phyloP scores from a whole-genome alignment of 2,329 filamentous ascomycete species.

The Penicillium sp. region DNA sequence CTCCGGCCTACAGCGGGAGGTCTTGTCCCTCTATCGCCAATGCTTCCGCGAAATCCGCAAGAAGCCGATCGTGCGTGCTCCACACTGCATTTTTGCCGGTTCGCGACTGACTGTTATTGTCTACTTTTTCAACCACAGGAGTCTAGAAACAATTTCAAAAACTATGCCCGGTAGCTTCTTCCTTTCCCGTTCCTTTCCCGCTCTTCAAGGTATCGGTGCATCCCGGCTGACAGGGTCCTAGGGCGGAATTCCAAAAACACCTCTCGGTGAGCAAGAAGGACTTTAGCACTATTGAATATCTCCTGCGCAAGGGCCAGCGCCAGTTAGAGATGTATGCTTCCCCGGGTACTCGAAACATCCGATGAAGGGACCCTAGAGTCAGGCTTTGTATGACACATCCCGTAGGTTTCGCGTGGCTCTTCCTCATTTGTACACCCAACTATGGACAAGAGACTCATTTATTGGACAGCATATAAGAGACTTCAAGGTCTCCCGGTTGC shows the following conservation, averaged over 20 bases:
- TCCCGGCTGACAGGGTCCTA: constrained; percentile 36
- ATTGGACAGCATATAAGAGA: not conserved
- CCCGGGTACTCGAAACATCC: constrained; percentile 75
- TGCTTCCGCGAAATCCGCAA: constrained; percentile 78
- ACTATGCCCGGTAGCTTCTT: constrained; percentile 41
- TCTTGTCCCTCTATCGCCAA: constrained; percentile 79
- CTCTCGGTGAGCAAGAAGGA: constrained; percentile 74
- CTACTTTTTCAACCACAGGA: constrained; percentile 31
- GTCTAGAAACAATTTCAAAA: constrained; percentile 41
- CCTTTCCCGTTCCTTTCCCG: constrained; percentile 1
- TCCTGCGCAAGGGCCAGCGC: constrained; percentile 75
- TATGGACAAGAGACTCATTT: not conserved
- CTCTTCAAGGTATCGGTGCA: constrained; percentile 10
- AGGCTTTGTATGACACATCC: not conserved
- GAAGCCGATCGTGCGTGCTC: constrained; percentile 68
- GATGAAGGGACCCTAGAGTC: constrained; percentile 21
- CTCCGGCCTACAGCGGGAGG: constrained; percentile 88
- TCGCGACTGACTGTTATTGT: not conserved
- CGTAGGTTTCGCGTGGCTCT: constrained; percentile 6
- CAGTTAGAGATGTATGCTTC: constrained; percentile 82
- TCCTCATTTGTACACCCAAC: not conserved
- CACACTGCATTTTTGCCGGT: not conserved
- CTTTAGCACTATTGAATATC: constrained; percentile 80
- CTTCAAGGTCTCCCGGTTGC: not conserved
- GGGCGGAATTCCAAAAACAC: constrained; percentile 75